Evolutionary conservation across 1,284 basidiomycete genomes (phyloP), one percentile per base, ranked within the genome.

Genomic region (Cystobasidiaceae sp.): DNA sequence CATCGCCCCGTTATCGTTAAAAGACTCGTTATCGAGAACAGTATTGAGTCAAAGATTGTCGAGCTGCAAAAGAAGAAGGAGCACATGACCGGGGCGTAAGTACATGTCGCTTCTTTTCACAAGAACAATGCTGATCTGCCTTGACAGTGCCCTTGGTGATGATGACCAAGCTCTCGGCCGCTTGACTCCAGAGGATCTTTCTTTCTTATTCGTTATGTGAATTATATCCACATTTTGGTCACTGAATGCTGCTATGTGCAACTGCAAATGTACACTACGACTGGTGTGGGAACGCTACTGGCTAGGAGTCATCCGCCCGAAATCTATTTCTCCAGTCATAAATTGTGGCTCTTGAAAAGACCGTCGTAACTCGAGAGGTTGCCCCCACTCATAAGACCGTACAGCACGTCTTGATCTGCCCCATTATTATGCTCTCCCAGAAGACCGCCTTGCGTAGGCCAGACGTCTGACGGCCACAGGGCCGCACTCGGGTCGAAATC

Each of bases 61-160:
- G 79, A 93, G 83, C 81, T 98, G 17, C 94, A 97, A 78, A 90
- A 94, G 78, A 94, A 94, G 80, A 94, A 94, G 77, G 85, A 85
- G 39, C 86, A 86, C 0, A 89, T 90, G 88, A 82, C 89, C 4
- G 84, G 88, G 73, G 88, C 88, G 56, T 59, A 21, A 89, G 87
- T 0, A 52, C 69, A 19, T 45, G 19, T 9, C 21, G 30, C 6
- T n/a, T n/a, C n/a, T 23, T 28, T 37, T 15, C 23, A 13, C 30
- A n/a, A 21, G 17, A 37, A 46, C n/a, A n/a, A n/a, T n/a, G n/a
- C n/a, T n/a, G n/a, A n/a, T n/a, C n/a, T n/a, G n/a, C n/a, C n/a
- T n/a, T n/a, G 7, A 32, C 54, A 55, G 52, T 34, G 69, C 71
- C 15, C 67, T 74, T 50, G 70, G 72, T n/a, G 72, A 72, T 65